These are phyloP conservation scores for Ilex asprella DNA, from an alignment of 257 asterid species.

Conservation along the genomic window DNA sequence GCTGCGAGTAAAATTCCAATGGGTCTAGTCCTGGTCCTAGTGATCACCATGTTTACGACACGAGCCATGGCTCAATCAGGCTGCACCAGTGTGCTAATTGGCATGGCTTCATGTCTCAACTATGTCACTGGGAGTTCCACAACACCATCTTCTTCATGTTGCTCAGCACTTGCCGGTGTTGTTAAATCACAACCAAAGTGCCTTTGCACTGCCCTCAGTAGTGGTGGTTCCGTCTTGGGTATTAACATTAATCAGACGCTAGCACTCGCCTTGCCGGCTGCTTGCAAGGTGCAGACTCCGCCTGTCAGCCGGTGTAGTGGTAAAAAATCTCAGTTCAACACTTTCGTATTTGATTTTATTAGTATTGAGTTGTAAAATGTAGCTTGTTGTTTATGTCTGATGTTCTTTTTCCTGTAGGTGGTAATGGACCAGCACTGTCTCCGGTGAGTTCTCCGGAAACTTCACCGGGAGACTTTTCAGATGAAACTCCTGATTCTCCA, in stretches of 20 bases:
- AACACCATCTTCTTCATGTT: slow-evolving; percentile 48
- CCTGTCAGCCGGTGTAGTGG: slow-evolving; percentile 55
- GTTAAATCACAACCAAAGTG: slow-evolving; percentile 56
- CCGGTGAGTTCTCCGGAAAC: slow-evolving; percentile 54
- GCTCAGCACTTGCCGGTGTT: slow-evolving; percentile 47
- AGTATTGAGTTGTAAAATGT: neutral
- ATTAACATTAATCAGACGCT: slow-evolving; percentile 47
- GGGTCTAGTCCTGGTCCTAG: neutral
- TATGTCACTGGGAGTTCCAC: slow-evolving; percentile 49
- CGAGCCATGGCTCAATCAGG: slow-evolving; percentile 41
- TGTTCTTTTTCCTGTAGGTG: slow-evolving; percentile 21
- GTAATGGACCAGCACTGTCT: slow-evolving; percentile 60
- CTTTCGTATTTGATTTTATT: neutral
- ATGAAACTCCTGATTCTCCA: slow-evolving; percentile 28
- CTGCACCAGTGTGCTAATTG: slow-evolving; percentile 39
- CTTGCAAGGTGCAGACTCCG: slow-evolving; percentile 52
- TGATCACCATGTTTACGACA: neutral
- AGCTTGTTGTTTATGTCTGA: neutral
- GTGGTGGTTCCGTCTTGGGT: slow-evolving; percentile 45
- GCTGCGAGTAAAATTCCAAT: too few species aligned
- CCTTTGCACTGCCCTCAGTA: slow-evolving; percentile 47
- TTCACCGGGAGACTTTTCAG: slow-evolving; percentile 36
- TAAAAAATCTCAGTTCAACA: slow-evolving; percentile 12
- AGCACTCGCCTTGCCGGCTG: slow-evolving; percentile 49
- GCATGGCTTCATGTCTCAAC: slow-evolving; percentile 66